Evolutionary conservation across 2,329 filamentous ascomycete species (phyloP), one percentile per base, ranked within the genome.

Genomic region (Sporothrix brunneoviolacea): DNA sequence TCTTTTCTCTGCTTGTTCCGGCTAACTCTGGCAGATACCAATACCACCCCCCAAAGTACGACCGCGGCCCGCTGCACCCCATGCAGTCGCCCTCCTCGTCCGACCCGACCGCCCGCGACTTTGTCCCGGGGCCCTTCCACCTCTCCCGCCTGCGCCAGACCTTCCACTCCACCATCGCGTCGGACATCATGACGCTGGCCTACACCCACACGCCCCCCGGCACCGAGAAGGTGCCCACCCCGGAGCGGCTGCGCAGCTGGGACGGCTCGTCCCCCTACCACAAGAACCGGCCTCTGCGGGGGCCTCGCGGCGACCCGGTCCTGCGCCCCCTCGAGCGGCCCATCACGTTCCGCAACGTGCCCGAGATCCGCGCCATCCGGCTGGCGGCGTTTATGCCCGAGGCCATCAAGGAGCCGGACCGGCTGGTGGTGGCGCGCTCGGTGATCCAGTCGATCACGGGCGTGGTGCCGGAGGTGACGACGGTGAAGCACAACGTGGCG

Each of bases 201-300:
- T 98, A 98, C 72, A 79, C 81, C 50, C 93, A 98, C 73, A 80
- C 74, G 47, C 87, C 89, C 2, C 91, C 91, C 0, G 91, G 90
- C 53, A 86, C 84, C 7, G 75, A 65, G 10, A 64, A 71, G 64
- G 76, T 65, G 58, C 60, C 63, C 30, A 66, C 68, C n/a, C 68
- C 71, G 48, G 80, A 88, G 54, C 82, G 88, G 55, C 72, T 97
- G 59, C 82, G 93, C 51, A 72, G 79, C 60, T 98, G 93, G 93
- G 86, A 91, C 54, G 91, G 85, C 60, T 87, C 85, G 47, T 95
- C 88, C 8, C 93, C 91, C 3, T 98, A 98, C 71, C 91, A 91
- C 75, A 88, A 90, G 72, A 95, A 95, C 69, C 80, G 93, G 60
- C 86, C 88, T 4, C 80, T 88, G 58, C 84, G 93, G 57, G 88